Evolutionary conservation across 495 filamentous ascomycete genomes (phyloP).

Genomic region (Annulohypoxylon maeteangense): DNA sequence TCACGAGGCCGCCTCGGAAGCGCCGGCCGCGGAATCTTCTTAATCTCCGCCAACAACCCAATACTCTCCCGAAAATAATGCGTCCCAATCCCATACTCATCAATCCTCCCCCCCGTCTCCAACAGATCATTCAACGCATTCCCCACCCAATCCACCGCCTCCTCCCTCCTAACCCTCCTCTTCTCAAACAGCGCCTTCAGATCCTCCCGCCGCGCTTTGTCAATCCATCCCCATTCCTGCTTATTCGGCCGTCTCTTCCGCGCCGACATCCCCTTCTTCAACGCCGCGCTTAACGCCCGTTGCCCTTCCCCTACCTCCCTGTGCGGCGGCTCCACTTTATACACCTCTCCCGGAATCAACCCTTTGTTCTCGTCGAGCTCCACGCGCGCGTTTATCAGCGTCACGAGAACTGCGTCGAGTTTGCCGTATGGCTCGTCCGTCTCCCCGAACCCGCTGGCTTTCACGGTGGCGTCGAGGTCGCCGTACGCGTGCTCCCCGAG

Average conservation of each 20-base stretch:
- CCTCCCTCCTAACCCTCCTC: not conserved
- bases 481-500: not conserved
- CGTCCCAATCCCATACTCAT: not conserved
- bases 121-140: conserved; percentile 1
- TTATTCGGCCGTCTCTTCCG: not conserved
- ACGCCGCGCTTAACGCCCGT: too few species aligned
- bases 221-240: not conserved
- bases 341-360: not conserved
- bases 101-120: not conserved
- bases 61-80: conserved; percentile 1
- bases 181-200: not conserved
- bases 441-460: not conserved
- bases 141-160: not conserved
- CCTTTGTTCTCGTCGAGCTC: not conserved
- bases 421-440: not conserved
- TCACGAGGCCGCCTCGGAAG: not conserved
- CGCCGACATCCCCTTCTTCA: too few species aligned
- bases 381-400: not conserved
- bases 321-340: not conserved
- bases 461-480: not conserved
- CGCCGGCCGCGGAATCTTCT: not conserved
- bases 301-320: too few species aligned
- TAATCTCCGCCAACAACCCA: not conserved
- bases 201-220: not conserved
- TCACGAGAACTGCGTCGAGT: not conserved